Evolutionary conservation across 371 early-diverging fungal species (phyloP), one percentile per base, ranked within the genome.

Genomic region (Syncephalis plumigaleata): DNA sequence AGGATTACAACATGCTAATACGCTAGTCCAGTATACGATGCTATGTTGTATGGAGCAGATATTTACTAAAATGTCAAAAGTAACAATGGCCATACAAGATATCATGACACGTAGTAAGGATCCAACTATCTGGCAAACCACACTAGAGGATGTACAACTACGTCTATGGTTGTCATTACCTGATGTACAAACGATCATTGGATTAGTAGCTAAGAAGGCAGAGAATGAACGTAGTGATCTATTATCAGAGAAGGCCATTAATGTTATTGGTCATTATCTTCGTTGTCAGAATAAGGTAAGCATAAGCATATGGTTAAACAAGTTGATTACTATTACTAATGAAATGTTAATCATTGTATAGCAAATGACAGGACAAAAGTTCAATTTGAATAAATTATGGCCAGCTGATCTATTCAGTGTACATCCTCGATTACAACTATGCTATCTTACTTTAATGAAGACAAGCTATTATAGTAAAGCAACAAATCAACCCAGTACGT

Each of bases 321-420:
- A 63, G 63, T 48, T 22, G 53, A 2, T 20, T 31, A 18, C 23
- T 50, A 20, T 24, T 44, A 23, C 43, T 46, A 39, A 20, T 23
- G 5, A 7, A 56, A 61, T 1, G 66, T 87, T 27, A 64, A 73
- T 16, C 70, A 72, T 37, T 84, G 80, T 53, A 75, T 37, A 71
- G 1, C n/a, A 37, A 17, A 58, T 81, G 37, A 65, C 68, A 53
- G 83, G 84, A 50, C 66, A 78, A 20, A 70, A 77, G 45, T 77
- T 85, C 40, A 82, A 85, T 54, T 65, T 73, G 26, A 75, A 76
- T 38, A 82, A 79, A 44, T 69, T 87, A 24, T 68, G 84, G n/a
- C 84, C 84, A 3, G 51, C 64, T 3, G 73, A 82, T 52, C 70
- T 80, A 27, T 54, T 67, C 3, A 54, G 61, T 16, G 61, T 71